Conservation (phyloP, 2,329 filamentous ascomycete species). For the Magnaporthales sp. region DNA sequence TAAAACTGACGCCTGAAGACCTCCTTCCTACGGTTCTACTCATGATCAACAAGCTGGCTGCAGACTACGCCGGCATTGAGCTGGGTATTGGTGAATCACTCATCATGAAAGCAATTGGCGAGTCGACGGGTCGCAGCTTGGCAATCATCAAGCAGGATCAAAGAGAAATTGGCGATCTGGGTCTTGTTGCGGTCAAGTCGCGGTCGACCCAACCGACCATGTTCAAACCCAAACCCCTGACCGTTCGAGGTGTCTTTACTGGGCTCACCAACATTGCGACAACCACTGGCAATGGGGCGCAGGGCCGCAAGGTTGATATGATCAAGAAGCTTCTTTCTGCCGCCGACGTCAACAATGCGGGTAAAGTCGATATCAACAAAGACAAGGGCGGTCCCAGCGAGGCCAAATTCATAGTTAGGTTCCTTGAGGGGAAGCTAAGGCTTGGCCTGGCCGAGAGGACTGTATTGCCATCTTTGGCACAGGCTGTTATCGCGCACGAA, state of each 20-base stretch:
- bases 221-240: slow-evolving; percentile 93
- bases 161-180: slow-evolving; percentile 91
- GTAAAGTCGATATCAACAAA: slow-evolving; percentile 82
- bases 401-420: slow-evolving; percentile 87
- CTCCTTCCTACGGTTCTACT: slow-evolving; percentile 81
- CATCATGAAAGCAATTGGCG: slow-evolving; percentile 97
- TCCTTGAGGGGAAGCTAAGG: slow-evolving; percentile 87
- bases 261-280: slow-evolving; percentile 84
- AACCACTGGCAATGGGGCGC: slow-evolving; percentile 75
- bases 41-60: slow-evolving; percentile 97
- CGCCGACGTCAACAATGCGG: slow-evolving; percentile 64
- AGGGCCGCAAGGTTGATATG: slow-evolving; percentile 80
- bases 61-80: slow-evolving; percentile 93
- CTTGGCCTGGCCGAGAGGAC: slow-evolving; percentile 89
- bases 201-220: slow-evolving; percentile 92
- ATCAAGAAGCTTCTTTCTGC: slow-evolving; percentile 97
- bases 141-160: slow-evolving; percentile 91
- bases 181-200: slow-evolving; percentile 90
- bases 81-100: slow-evolving; percentile 96
- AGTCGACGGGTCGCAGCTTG: slow-evolving; percentile 81
- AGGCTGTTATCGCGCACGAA: slow-evolving; percentile 82
- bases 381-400: slow-evolving; percentile 93
- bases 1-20: slow-evolving; percentile 81
- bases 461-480: slow-evolving; percentile 79
- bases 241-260: slow-evolving; percentile 77